These are phyloP conservation scores for Pseudogymnoascus sp. DNA, from an alignment of 2,329 filamentous ascomycete genomes.

Conservation along the genomic window DNA sequence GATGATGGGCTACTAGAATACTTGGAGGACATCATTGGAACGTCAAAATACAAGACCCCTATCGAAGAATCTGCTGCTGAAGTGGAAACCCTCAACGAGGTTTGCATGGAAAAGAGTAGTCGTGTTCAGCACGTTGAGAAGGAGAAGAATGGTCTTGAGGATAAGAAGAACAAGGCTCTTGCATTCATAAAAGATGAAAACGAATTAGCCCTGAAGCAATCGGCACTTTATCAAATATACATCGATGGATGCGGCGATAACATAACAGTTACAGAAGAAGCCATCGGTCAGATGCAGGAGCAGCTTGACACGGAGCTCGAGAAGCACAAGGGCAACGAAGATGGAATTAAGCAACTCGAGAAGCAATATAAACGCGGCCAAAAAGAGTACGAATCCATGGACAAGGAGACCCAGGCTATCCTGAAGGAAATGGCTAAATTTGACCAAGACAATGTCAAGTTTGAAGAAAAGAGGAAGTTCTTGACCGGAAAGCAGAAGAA, in stretches of 20 bases:
- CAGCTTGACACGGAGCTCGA: constrained; percentile 81
- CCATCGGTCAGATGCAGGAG: constrained; percentile 82
- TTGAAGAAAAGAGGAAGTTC: constrained; percentile 97
- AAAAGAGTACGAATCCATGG: constrained; percentile 75
- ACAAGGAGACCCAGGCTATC: constrained; percentile 72
- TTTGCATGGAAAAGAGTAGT: constrained; percentile 89
- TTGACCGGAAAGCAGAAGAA: constrained; percentile 87
- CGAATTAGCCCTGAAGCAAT: constrained; percentile 81
- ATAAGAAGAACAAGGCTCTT: constrained; percentile 93
- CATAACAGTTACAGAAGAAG: constrained; percentile 78
- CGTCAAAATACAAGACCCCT: constrained; percentile 93
- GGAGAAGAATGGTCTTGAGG: constrained; percentile 84
- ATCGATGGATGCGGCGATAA: constrained; percentile 85
- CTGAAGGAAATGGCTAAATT: constrained; percentile 85
- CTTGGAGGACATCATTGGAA: constrained; percentile 96
- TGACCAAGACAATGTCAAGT: constrained; percentile 94
- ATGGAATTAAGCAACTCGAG: constrained; percentile 82
- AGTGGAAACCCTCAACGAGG: constrained; percentile 86
- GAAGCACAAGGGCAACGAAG: constrained; percentile 84
- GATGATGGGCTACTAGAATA: constrained; percentile 96
- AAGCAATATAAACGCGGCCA: constrained; percentile 74
- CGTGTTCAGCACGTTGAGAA: constrained; percentile 98
- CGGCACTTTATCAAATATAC: constrained; percentile 86
- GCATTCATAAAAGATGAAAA: constrained; percentile 89
- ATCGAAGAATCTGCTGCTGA: constrained; percentile 91